phyloP scores from a whole-genome alignment of 1,284 basidiomycete genomes.

The Pterulicium gracile region DNA sequence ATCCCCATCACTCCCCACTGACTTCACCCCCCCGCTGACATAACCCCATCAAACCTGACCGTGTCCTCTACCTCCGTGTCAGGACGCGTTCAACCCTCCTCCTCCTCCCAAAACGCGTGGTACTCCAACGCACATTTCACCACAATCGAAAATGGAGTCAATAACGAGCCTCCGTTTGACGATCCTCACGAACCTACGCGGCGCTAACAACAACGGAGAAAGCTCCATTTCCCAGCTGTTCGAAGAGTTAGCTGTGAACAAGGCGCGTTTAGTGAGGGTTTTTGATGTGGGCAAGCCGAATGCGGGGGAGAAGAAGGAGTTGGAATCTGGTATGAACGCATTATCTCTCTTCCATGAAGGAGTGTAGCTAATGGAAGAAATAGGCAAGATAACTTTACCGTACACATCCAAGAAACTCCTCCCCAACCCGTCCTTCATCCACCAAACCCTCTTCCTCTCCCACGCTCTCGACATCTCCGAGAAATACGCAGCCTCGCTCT shows the following conservation, averaged over 20 bases:
- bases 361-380: slow-evolving; percentile 1
- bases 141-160: too few relatives aligned
- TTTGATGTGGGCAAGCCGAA: slow-evolving; percentile 55
- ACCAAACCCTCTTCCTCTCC: slow-evolving; percentile 64
- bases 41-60: too few relatives aligned
- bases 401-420: slow-evolving; percentile 50
- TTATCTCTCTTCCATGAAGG: background rate
- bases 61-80: too few relatives aligned
- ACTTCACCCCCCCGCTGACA: too few relatives aligned
- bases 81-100: too few relatives aligned
- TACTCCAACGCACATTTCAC: too few relatives aligned
- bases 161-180: slow-evolving; percentile 26
- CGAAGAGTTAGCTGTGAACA: slow-evolving; percentile 58
- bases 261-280: slow-evolving; percentile 45
- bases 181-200: slow-evolving; percentile 20
- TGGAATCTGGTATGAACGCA: slow-evolving; percentile 53
- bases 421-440: slow-evolving; percentile 64
- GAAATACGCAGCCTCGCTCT: slow-evolving; percentile 58
- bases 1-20: too few relatives aligned
- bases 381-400: slow-evolving; percentile 54
- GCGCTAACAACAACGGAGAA: slow-evolving; percentile 14
- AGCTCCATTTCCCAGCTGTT: slow-evolving; percentile 53
- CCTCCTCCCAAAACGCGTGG: too few relatives aligned
- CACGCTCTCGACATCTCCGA: slow-evolving; percentile 72
- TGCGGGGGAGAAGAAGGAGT: slow-evolving; percentile 53